Base-by-base conservation (phyloP, 805 yeast species). In the Metschnikowia peoriensis region DNA sequence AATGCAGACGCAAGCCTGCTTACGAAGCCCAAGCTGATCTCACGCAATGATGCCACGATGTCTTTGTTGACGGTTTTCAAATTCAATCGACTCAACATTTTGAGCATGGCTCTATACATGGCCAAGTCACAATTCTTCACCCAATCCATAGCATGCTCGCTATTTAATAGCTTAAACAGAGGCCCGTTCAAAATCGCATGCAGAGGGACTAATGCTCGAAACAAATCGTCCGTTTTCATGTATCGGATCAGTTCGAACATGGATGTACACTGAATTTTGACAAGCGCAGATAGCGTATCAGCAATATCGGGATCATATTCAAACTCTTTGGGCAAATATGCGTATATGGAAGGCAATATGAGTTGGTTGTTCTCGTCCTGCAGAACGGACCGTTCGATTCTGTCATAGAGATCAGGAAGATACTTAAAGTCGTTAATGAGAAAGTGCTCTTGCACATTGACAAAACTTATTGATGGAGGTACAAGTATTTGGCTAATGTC, bases 231-330 rank as follows among this genome's bases (percentile, higher is more conserved):
- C 52, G 86, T 66, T 52, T 85, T 88, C 83, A 89, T 79, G 62
- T 75, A 84, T 55, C 92, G 74, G 51, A 89, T 69, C 46, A 82
- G 76, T 55, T 87, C 89, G 54, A 87, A 83, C 34, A 88, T 67
- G 6, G 84, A 67, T 38, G 80, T 79, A 61, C 90, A 85, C 63
- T 86, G 85, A 8, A 83, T 76, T 53, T 76, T 79, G 69, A 88
- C 88, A 16, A 85, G 66, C 3, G 84, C 82, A 51, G 77, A 78
- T 45, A 89, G 70, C 0, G 89, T 83, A 16, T 80, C 83, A 3
- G 84, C 83, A 37, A 82, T 77, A 59, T 85, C 89, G 17, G 64
- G 63, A 34, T 59, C 61, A 11, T 46, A 47, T 55, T 84, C 88
- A 5, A 71, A 64, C 29, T 73, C 77, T 9, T 67, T 58, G 1